Conservation (phyloP, 768 basidiomycete genomes). For the Saitozyma sp. region DNA sequence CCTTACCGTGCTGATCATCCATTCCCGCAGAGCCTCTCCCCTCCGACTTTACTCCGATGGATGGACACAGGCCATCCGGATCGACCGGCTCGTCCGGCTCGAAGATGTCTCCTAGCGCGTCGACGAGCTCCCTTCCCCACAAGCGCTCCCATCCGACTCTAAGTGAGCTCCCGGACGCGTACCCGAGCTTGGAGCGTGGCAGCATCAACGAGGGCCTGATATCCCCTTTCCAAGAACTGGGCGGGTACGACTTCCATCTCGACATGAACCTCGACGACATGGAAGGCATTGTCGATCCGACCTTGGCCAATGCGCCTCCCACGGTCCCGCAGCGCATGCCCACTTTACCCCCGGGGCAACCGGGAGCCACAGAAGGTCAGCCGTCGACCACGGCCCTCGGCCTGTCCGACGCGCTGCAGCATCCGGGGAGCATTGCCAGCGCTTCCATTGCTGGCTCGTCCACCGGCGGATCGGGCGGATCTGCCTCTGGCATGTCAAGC, state of each 20-base stretch:
- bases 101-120: slow-evolving; percentile 19
- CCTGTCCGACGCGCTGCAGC: slow-evolving; percentile 27
- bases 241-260: slow-evolving; percentile 56
- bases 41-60: slow-evolving; percentile 20
- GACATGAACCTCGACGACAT: slow-evolving; percentile 73
- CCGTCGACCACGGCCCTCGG: background rate
- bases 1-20: background rate
- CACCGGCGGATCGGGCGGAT: slow-evolving; percentile 13
- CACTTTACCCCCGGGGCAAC: background rate
- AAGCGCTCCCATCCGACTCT: slow-evolving; percentile 13
- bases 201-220: slow-evolving; percentile 22
- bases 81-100: slow-evolving; percentile 28
- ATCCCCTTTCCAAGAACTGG: slow-evolving; percentile 32
- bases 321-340: slow-evolving; percentile 1
- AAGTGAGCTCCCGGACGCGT: background rate
- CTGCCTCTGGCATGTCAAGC: background rate
- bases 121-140: slow-evolving; percentile 17
- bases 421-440: slow-evolving; percentile 30
- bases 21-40: slow-evolving; percentile 1
- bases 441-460: slow-evolving; percentile 9
- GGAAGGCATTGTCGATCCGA: slow-evolving; percentile 73
- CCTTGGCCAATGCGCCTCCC: slow-evolving; percentile 19
- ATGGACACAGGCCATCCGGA: slow-evolving; percentile 19
- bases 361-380: background rate
- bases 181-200: slow-evolving; percentile 2